phyloP scores from a whole-genome alignment of 1,139 yeast genomes.

The Suhomyces atakaporum region DNA sequence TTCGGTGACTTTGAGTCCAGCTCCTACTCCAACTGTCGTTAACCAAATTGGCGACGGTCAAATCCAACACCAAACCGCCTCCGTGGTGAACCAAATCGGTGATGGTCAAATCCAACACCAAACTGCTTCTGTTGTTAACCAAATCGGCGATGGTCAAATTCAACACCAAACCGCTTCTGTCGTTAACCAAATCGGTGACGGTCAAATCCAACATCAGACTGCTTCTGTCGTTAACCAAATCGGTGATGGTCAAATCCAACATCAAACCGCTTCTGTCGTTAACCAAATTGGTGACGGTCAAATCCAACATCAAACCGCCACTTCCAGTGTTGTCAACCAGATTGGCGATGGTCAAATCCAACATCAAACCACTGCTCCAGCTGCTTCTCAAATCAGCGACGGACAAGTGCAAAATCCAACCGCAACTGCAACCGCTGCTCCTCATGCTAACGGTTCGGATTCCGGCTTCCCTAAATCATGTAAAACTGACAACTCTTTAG shows the following conservation, averaged over 20 bases:
- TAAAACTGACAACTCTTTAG: slow-evolving; percentile 30
- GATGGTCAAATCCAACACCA: slow-evolving; percentile 57
- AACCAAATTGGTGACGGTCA: slow-evolving; percentile 50
- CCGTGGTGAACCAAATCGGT: slow-evolving; percentile 38
- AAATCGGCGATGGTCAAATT: slow-evolving; percentile 55
- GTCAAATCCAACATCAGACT: slow-evolving; percentile 43
- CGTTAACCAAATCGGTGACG: slow-evolving; percentile 47
- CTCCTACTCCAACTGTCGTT: slow-evolving; percentile 19
- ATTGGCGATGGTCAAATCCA: slow-evolving; percentile 54
- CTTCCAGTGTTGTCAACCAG: slow-evolving; percentile 49
- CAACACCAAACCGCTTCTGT: slow-evolving; percentile 49
- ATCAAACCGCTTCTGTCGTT: slow-evolving; percentile 36
- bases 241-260: slow-evolving; percentile 45
- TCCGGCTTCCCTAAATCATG: slow-evolving; percentile 25
- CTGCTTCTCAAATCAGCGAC: slow-evolving; percentile 29
- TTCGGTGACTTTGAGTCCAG: slow-evolving; percentile 24
- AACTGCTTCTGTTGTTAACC: slow-evolving; percentile 41
- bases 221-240: slow-evolving; percentile 31
- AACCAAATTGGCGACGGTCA: slow-evolving; percentile 46
- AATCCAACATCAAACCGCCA: slow-evolving; percentile 45
- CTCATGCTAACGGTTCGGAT: slow-evolving; percentile 3
- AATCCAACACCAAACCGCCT: slow-evolving; percentile 39
- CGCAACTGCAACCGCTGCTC: slow-evolving; percentile 9
- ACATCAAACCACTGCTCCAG: slow-evolving; percentile 47
- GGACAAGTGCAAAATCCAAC: slow-evolving; percentile 42